Evolutionary conservation across 2,329 filamentous ascomycete species (phyloP).

Genomic region (Tolypocladium cylindrosporum): DNA sequence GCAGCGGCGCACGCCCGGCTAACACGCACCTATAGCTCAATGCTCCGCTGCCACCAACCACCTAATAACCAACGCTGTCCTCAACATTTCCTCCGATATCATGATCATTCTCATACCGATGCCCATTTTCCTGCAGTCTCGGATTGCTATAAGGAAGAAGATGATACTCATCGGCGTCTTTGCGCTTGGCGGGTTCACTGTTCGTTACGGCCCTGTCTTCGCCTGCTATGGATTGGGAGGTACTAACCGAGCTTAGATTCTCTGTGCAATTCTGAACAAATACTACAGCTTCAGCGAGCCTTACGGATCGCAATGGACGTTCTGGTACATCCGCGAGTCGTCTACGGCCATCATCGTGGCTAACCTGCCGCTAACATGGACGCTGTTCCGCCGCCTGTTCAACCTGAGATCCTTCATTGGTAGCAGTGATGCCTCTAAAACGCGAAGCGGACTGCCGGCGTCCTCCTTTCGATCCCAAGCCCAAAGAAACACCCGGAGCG

Average conservation of each 20-base stretch:
- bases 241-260: slow-evolving; percentile 25
- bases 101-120: slow-evolving; percentile 50
- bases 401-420: slow-evolving; percentile 15
- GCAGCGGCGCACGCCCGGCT: slow-evolving; percentile 1
- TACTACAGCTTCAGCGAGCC: slow-evolving; percentile 30
- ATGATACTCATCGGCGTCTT: slow-evolving; percentile 37
- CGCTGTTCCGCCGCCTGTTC: slow-evolving; percentile 27
- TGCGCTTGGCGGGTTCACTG: slow-evolving; percentile 34
- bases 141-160: slow-evolving; percentile 41
- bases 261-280: slow-evolving; percentile 37
- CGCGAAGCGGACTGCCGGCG: neutral
- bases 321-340: slow-evolving; percentile 36
- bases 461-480: slow-evolving; percentile 8
- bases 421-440: slow-evolving; percentile 9
- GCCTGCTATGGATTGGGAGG: neutral
- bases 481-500: slow-evolving; percentile 8
- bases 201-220: slow-evolving; percentile 14
- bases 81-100: slow-evolving; percentile 51
- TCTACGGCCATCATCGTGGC: slow-evolving; percentile 33
- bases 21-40: slow-evolving; percentile 30
- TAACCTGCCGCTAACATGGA: slow-evolving; percentile 33
- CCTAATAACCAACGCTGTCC: slow-evolving; percentile 45
- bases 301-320: slow-evolving; percentile 27
- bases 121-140: slow-evolving; percentile 39
- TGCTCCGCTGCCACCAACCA: slow-evolving; percentile 48